phyloP scores from a whole-genome alignment of 2,329 filamentous ascomycete species.

The Davidsoniella virescens region DNA sequence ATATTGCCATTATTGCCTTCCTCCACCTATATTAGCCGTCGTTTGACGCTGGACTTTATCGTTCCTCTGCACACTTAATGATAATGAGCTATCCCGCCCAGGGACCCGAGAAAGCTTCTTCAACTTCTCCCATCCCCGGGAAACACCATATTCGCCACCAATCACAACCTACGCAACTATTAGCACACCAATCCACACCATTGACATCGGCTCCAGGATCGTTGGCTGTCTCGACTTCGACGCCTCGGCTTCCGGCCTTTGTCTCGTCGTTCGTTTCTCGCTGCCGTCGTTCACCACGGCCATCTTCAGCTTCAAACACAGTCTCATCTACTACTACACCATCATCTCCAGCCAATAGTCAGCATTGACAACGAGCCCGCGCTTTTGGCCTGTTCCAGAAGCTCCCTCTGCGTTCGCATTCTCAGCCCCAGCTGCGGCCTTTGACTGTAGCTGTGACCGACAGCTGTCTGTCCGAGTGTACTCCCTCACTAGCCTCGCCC shows the following conservation, averaged over 20 bases:
- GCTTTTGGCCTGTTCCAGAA: slow-evolving; percentile 12
- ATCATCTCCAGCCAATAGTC: slow-evolving; percentile 1
- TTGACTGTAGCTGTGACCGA: not conserved
- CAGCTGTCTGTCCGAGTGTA: not conserved
- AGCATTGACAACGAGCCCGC: slow-evolving; percentile 12
- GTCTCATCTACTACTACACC: not conserved
- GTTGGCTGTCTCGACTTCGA: not conserved
- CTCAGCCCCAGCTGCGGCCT: slow-evolving; percentile 4
- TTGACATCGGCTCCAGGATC: not conserved
- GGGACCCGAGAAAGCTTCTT: slow-evolving; percentile 4
- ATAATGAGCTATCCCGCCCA: slow-evolving; percentile 10
- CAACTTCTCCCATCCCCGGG: not conserved
- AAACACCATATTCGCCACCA: not conserved
- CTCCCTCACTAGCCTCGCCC: not conserved
- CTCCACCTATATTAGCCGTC: not conserved
- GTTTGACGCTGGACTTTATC: not conserved
- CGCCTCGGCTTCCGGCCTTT: slow-evolving; percentile 3
- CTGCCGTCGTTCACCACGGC: slow-evolving; percentile 4
- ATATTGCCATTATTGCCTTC: not conserved
- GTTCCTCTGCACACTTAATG: not conserved
- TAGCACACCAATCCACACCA: not conserved
- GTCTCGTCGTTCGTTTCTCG: slow-evolving; percentile 7
- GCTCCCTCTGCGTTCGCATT: slow-evolving; percentile 7
- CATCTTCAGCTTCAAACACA: not conserved
- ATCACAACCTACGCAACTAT: not conserved